Conservation (phyloP, 1,284 basidiomycete species). For the Omphalotus olearius region DNA sequence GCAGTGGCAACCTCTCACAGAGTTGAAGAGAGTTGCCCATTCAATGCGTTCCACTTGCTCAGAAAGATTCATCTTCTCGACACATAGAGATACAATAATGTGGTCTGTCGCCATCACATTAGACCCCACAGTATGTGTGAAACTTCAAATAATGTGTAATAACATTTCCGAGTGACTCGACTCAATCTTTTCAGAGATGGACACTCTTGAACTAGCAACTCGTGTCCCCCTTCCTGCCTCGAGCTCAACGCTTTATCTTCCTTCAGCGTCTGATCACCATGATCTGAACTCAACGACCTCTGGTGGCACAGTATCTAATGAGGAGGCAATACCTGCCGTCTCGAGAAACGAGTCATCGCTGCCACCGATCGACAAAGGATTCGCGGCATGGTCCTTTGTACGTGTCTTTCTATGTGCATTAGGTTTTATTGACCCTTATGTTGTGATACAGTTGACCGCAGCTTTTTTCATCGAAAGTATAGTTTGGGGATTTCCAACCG, state of each 20-base stretch:
- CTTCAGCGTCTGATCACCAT: not conserved
- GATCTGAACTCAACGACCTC: too few relatives aligned
- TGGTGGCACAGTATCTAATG: too few relatives aligned
- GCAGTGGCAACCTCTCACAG: too few relatives aligned
- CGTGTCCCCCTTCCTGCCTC: constrained; percentile 18
- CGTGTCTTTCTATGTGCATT: not conserved
- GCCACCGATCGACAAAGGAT: constrained; percentile 29
- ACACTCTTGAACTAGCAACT: constrained; percentile 16
- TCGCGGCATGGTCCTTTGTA: constrained; percentile 31
- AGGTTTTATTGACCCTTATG: not conserved
- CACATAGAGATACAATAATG: too few relatives aligned
- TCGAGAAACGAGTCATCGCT: constrained; percentile 18
- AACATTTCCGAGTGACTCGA: too few relatives aligned
- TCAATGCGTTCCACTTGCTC: too few relatives aligned
- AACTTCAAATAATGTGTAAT: too few relatives aligned
- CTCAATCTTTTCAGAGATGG: constrained; percentile 19
- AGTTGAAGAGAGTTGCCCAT: too few relatives aligned
- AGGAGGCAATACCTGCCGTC: not conserved
- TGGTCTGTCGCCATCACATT: too few relatives aligned
- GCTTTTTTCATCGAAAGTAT: constrained; percentile 34
- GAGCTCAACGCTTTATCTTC: constrained; percentile 9
- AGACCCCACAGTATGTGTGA: too few relatives aligned
- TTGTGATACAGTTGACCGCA: constrained; percentile 23
- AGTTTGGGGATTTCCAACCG: constrained; percentile 34
- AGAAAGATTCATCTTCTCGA: too few relatives aligned